phyloP scores from a whole-genome alignment of 148 eudicot genomes.

The Rhododendron simsii region DNA sequence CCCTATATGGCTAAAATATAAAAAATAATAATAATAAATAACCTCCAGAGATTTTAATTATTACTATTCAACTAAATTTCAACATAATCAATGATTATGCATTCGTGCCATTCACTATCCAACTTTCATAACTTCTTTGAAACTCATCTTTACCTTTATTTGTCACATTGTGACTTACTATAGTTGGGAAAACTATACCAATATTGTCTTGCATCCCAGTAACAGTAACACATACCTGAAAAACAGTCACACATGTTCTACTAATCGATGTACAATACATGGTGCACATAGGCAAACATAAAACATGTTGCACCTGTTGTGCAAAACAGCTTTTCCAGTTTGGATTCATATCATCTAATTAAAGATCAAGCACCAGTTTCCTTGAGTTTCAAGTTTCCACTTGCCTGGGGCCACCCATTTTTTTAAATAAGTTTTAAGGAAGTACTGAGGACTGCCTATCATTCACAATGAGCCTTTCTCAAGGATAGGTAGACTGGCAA shows the following conservation, averaged over 20 bases:
- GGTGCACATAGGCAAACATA: background rate
- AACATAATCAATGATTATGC: background rate
- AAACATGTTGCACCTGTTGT: background rate
- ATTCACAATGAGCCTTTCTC: background rate
- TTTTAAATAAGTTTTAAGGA: background rate
- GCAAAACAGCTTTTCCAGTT: background rate
- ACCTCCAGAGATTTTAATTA: background rate
- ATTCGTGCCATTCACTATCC: background rate
- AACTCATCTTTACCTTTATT: background rate
- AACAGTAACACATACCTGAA: background rate
- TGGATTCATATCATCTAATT: background rate
- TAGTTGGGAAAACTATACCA: background rate
- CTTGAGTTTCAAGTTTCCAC: background rate
- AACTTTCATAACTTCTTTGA: background rate
- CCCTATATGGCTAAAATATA: background rate
- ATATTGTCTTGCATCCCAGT: background rate
- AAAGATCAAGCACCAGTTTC: background rate
- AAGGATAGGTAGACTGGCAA: background rate
- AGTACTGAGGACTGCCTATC: background rate
- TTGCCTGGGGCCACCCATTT: background rate
- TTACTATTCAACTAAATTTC: background rate
- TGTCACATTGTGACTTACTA: background rate
- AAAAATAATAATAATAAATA: background rate
- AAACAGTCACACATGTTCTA: background rate
- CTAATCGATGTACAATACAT: background rate